Percentiles rank a stretch among this genome's conserved stretches.
phyloP scores from a whole-genome alignment of 202 grass and related monocot genomes.

The Zizania palustris region DNA sequence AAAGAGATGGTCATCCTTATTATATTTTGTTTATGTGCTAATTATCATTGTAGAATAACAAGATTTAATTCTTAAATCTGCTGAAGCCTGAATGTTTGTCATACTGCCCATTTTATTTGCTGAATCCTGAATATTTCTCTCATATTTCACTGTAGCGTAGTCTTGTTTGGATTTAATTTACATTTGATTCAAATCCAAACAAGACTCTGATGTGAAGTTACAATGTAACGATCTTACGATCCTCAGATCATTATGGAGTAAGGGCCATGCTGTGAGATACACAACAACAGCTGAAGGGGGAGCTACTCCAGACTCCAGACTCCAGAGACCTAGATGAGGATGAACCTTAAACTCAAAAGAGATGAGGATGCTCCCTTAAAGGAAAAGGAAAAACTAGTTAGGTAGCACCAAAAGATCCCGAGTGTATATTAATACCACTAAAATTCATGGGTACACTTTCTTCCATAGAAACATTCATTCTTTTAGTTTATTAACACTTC shows the following conservation, averaged over 20 bases:
- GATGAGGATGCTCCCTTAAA: neutral
- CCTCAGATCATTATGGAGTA: neutral
- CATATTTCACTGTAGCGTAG: no score
- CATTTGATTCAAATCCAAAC: neutral
- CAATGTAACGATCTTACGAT: neutral
- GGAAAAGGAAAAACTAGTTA: neutral
- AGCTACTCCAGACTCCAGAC: neutral
- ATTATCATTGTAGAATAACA: neutral
- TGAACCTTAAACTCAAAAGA: constrained; percentile 1
- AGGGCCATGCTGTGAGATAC: neutral
- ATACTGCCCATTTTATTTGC: no score
- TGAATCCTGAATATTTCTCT: neutral
- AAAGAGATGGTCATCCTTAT: neutral
- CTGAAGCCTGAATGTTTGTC: neutral
- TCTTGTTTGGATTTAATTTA: neutral
- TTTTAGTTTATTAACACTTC: neutral
- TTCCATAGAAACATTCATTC: neutral
- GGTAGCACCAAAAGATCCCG: neutral
- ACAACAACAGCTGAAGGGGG: neutral
- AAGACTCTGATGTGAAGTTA: neutral
- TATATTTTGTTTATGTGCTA: neutral
- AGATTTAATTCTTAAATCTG: neutral
- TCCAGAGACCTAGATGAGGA: neutral
- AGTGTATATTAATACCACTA: neutral
- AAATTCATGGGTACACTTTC: neutral